Evolutionary conservation across 352 stramenopile species (phyloP).

Genomic region (Phytophthora hybrid): DNA sequence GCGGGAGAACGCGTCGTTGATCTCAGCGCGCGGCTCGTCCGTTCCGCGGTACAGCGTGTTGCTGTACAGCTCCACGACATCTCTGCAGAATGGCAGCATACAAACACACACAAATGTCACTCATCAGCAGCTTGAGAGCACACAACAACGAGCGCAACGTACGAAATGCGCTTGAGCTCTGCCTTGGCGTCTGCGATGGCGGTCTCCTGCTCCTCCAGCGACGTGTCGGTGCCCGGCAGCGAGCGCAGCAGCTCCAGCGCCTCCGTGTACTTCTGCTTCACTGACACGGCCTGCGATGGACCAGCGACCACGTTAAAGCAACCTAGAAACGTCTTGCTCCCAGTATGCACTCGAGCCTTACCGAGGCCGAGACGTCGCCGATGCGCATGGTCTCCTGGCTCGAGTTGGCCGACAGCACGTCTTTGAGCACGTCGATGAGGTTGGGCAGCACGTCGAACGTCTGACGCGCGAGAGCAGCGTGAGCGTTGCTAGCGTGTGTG

Average conservation of each 20-base stretch:
- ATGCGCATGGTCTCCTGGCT: conserved; percentile 81
- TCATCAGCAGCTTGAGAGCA: neutral
- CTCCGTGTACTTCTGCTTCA: conserved; percentile 82
- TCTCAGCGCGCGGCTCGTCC: conserved; percentile 81
- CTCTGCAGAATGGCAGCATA: conserved; percentile 43
- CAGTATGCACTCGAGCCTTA: conserved; percentile 24
- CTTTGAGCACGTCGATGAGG: conserved; percentile 88
- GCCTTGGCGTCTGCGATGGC: conserved; percentile 76
- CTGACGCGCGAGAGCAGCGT: conserved; percentile 28
- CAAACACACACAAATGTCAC: conserved; percentile 9
- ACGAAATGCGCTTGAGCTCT: conserved; percentile 84
- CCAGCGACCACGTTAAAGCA: neutral
- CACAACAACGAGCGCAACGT: conserved; percentile 9
- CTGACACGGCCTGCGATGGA: conserved; percentile 59
- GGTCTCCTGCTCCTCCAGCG: conserved; percentile 77
- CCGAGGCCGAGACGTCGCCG: conserved; percentile 83
- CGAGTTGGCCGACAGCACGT: conserved; percentile 78
- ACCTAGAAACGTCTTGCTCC: neutral
- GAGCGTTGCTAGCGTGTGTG: neutral
- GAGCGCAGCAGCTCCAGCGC: conserved; percentile 75
- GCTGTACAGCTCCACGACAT: conserved; percentile 86
- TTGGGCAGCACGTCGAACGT: conserved; percentile 84
- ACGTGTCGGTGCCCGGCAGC: conserved; percentile 79
- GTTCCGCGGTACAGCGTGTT: conserved; percentile 88
- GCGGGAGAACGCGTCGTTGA: conserved; percentile 87